phyloP scores from a whole-genome alignment of 192 early-diverging fungal species.

The Pilaira anomala region DNA sequence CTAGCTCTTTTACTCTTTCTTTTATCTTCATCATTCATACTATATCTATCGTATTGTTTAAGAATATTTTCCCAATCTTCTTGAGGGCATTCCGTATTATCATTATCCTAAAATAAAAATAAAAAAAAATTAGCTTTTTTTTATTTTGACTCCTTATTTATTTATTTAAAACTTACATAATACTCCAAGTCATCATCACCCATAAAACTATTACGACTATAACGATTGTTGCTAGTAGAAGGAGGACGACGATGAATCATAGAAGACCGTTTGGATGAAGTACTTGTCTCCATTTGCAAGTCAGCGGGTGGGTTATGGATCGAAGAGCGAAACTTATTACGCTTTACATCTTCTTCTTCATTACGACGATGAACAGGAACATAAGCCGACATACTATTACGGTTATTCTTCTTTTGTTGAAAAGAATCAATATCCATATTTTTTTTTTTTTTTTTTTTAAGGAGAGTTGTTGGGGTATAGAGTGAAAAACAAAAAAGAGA shows the following conservation, averaged over 20 bases:
- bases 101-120: no score
- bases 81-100: slow-evolving; percentile 8
- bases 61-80: slow-evolving; percentile 40
- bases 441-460: no score
- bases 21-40: slow-evolving; percentile 5
- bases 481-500: background rate
- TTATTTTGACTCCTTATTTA: no score
- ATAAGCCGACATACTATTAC: slow-evolving; percentile 2
- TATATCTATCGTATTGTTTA: slow-evolving; percentile 32
- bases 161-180: no score
- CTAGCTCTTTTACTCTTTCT: slow-evolving; percentile 26
- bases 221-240: background rate
- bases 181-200: slow-evolving; percentile 2
- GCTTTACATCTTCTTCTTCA: background rate
- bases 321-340: background rate
- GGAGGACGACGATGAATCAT: background rate
- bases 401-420: background rate
- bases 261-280: slow-evolving; percentile 5
- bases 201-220: slow-evolving; percentile 10
- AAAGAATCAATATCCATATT: no score
- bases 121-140: no score
- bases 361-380: slow-evolving; percentile 5
- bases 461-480: background rate
- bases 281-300: background rate
- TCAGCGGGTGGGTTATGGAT: background rate